phyloP scores from a whole-genome alignment of 768 basidiomycete genomes.

The Lentinula aciculospora region DNA sequence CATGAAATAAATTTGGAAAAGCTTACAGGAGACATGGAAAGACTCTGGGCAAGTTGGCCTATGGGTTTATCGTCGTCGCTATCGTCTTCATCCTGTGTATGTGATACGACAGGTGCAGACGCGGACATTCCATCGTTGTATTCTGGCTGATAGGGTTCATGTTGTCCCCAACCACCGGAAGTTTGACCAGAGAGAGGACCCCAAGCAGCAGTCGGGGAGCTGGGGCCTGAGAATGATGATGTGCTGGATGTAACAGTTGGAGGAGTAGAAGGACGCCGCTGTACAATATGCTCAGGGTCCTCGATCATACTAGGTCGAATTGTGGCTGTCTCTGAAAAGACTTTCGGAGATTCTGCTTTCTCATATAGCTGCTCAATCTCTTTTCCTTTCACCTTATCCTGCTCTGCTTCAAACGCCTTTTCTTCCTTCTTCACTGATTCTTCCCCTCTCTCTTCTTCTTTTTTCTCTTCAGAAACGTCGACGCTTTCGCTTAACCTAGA shows the following conservation, averaged over 20 bases:
- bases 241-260: neutral
- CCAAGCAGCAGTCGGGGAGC: conserved; percentile 12
- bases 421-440: neutral
- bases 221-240: neutral
- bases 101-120: conserved; percentile 13
- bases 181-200: conserved; percentile 10
- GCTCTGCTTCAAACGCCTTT: conserved; percentile 8
- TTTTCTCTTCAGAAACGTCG: neutral
- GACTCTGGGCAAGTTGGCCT: conserved; percentile 32
- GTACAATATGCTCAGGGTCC: conserved; percentile 21
- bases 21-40: conserved; percentile 14
- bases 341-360: conserved; percentile 12
- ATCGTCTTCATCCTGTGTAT: conserved; percentile 40
- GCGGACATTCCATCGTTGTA: conserved; percentile 15
- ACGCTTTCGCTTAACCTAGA: conserved; percentile 56
- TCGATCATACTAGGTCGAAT: conserved; percentile 32
- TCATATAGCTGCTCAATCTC: neutral
- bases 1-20: neutral
- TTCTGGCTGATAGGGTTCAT: conserved; percentile 25
- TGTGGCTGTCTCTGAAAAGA: conserved; percentile 37
- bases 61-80: conserved; percentile 69
- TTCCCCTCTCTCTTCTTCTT: neutral
- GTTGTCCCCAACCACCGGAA: conserved; percentile 43
- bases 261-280: conserved; percentile 14
- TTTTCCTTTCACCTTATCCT: conserved; percentile 8